Evolutionary conservation across 371 early-diverging fungal species (phyloP).

Genomic region (Mortierella sp.): DNA sequence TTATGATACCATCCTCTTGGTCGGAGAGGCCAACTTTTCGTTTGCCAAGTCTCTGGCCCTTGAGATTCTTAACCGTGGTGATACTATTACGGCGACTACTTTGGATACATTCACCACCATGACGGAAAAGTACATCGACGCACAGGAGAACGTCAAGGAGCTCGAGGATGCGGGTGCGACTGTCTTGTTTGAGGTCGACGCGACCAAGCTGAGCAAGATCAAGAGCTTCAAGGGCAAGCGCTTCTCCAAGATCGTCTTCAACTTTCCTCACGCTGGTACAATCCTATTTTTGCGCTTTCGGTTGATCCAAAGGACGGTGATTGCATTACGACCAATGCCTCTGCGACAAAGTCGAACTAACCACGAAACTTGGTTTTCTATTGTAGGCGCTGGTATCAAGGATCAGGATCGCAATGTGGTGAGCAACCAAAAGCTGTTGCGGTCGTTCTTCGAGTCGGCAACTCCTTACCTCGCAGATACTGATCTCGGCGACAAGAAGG

Average conservation of each 20-base stretch:
- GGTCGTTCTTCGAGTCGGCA: slow-evolving; percentile 78
- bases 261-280: slow-evolving; percentile 94
- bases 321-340: no score
- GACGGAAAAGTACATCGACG: slow-evolving; percentile 83
- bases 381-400: slow-evolving; percentile 87
- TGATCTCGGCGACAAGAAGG: slow-evolving; percentile 51
- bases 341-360: no score
- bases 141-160: slow-evolving; percentile 75
- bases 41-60: slow-evolving; percentile 81
- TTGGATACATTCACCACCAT: slow-evolving; percentile 80
- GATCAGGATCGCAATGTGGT: slow-evolving; percentile 91
- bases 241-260: slow-evolving; percentile 92
- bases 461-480: slow-evolving; percentile 62
- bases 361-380: background rate
- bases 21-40: slow-evolving; percentile 92
- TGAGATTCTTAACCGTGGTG: slow-evolving; percentile 64
- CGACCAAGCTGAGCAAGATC: slow-evolving; percentile 74
- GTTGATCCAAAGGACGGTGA: no score
- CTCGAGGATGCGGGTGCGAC: slow-evolving; percentile 68
- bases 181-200: slow-evolving; percentile 87
- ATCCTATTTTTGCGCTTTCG: background rate
- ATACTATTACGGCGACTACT: slow-evolving; percentile 80
- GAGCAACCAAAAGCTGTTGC: slow-evolving; percentile 85
- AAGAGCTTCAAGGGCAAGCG: slow-evolving; percentile 67
- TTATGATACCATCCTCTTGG: slow-evolving; percentile 69